These are phyloP conservation scores for Cynanchum wilfordii DNA, from an alignment of 257 asterid species.

Conservation along the genomic window DNA sequence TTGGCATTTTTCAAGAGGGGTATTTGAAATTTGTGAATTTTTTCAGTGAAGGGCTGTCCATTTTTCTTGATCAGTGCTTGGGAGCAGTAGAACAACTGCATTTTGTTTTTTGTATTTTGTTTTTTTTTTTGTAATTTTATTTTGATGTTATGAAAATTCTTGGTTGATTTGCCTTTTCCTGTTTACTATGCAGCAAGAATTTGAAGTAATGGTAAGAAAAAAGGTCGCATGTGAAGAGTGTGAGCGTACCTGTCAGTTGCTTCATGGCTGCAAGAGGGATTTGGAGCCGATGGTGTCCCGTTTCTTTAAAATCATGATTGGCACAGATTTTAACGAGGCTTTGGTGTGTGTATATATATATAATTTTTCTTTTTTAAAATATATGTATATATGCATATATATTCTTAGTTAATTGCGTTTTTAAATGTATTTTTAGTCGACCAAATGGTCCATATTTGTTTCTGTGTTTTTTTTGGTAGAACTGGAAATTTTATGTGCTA, in stretches of 20 bases:
- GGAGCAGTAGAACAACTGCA: neutral
- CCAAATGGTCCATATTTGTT: neutral
- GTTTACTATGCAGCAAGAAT: neutral
- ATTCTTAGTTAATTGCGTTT: no score
- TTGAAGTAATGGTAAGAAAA: neutral
- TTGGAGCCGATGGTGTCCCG: conserved; percentile 10
- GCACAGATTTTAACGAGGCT: conserved; percentile 12
- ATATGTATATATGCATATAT: no score
- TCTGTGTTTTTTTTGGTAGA: neutral
- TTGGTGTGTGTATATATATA: conserved; percentile 12
- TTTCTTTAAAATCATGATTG: conserved; percentile 34
- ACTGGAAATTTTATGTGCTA: neutral
- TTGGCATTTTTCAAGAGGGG: neutral
- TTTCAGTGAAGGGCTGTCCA: neutral
- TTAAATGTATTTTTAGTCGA: no score
- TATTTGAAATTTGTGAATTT: neutral
- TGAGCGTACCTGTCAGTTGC: conserved; percentile 12
- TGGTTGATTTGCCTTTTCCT: neutral
- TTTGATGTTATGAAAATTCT: neutral
- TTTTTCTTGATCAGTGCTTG: neutral
- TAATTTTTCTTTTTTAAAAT: no score
- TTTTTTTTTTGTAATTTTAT: neutral
- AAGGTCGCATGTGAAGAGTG: conserved; percentile 22
- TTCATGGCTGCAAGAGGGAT: conserved; percentile 17
- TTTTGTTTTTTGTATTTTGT: neutral